Evolutionary conservation across 148 eudicot species (phyloP), one percentile per base, ranked within the genome.

Genomic region (Silene latifolia): DNA sequence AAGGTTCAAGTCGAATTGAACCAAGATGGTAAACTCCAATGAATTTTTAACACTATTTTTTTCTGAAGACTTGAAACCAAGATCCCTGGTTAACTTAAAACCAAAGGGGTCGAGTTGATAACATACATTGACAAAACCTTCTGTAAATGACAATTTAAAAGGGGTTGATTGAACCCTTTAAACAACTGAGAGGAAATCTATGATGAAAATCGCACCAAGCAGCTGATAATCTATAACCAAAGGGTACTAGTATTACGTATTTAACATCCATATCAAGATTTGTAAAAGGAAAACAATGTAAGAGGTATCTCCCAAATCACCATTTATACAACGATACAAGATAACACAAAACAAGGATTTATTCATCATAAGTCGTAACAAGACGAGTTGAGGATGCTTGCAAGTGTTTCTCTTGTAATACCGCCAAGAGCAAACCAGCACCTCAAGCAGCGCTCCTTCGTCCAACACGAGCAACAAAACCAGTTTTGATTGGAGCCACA

Each of bases 381-480:
- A 20, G 10, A 53, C 0, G 20, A 65, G 48, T 7, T n/a, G 20
- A 66, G 15, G 18, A 27, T 17, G 42, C 48, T 66, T 19, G 51
- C n/a, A 66, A 7, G 19, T 35, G 20, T 66, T 66, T 0, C 21
- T 39, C 51, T 14, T 27, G 39, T 17, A 18, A n/a, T 39, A 24
- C 10, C 42, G 11, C 69, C 47, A 39, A 47, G 20, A 23, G 2
- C 54, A 44, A 21, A 12, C 10, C 9, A 3, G 59, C 27, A 58
- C 8, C 20, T 67, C 53, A 78, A 9, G 65, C 20, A 67, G 63
- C 69, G 27, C 42, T 65, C 23, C 76, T 53, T 44, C 76, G 76
- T 18, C 79, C 79, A 64, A 80, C 82, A 75, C 72, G 83, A 72
- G 79, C 83, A 76, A 80, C 63, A 32, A 76, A 80, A 12, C 76